Evolutionary conservation across 2,329 filamentous ascomycete species (phyloP).

Genomic region (Colletotrichum theobromicola): DNA sequence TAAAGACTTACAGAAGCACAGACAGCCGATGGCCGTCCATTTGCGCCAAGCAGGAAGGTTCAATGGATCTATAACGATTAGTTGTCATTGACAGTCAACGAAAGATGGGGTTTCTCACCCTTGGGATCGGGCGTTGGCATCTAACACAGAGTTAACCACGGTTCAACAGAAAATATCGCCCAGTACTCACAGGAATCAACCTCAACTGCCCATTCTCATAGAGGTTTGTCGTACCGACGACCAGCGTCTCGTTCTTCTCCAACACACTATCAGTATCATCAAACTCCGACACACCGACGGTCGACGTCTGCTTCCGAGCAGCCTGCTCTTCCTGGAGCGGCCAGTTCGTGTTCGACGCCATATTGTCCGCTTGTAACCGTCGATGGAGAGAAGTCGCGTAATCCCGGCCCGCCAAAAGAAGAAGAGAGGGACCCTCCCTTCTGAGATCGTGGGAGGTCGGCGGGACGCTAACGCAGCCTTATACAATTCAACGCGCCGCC

Average conservation of each 20-base stretch:
- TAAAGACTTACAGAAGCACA: constrained; percentile 31
- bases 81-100: not conserved
- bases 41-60: constrained; percentile 34
- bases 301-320: not conserved
- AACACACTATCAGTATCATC: not conserved
- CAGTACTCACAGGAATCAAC: constrained; percentile 24
- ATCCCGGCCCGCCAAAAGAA: not conserved
- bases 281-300: not conserved
- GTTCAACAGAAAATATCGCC: not conserved
- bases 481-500: not conserved
- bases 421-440: not conserved
- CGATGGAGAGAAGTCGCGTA: not conserved
- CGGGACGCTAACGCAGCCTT: not conserved
- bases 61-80: constrained; percentile 29
- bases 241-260: constrained; percentile 18
- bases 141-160: not conserved
- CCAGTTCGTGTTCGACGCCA: constrained; percentile 13
- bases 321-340: constrained; percentile 14
- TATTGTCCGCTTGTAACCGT: not conserved
- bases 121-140: constrained; percentile 35
- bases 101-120: constrained; percentile 13
- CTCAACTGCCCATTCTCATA: constrained; percentile 24
- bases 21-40: constrained; percentile 30
- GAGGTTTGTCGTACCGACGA: constrained; percentile 26
- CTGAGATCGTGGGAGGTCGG: not conserved